Conservation (phyloP, 2,329 filamentous ascomycete species). For the Fusarium secorum region DNA sequence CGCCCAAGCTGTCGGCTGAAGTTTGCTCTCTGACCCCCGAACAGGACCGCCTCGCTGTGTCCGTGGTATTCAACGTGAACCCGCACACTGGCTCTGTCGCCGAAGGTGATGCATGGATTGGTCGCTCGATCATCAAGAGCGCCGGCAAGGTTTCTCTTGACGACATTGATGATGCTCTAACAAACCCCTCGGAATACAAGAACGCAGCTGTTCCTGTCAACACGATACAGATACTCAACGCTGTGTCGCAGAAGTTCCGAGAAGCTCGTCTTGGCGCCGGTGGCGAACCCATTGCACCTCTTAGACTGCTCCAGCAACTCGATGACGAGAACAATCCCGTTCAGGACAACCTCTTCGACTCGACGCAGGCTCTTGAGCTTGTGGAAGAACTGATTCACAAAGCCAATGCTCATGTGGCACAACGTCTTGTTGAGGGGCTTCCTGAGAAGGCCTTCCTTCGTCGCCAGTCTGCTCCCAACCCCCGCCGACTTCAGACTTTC, state of each 20-base stretch:
- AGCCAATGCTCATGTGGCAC: slow-evolving; percentile 87
- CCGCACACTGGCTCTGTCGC: slow-evolving; percentile 78
- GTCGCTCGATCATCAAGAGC: slow-evolving; percentile 93
- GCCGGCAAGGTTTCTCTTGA: slow-evolving; percentile 83
- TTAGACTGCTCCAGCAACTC: slow-evolving; percentile 89
- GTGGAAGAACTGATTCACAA: slow-evolving; percentile 96
- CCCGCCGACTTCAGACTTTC: slow-evolving; percentile 87
- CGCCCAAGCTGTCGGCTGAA: slow-evolving; percentile 83
- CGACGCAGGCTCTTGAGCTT: slow-evolving; percentile 85
- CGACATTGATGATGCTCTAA: slow-evolving; percentile 84
- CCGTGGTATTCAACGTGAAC: slow-evolving; percentile 92
- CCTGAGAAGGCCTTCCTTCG: slow-evolving; percentile 94
- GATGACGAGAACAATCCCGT: slow-evolving; percentile 99
- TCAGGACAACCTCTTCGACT: slow-evolving; percentile 95
- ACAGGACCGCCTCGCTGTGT: slow-evolving; percentile 90
- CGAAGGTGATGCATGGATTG: slow-evolving; percentile 91
- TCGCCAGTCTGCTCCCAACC: slow-evolving; percentile 84
- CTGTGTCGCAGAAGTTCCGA: slow-evolving; percentile 87
- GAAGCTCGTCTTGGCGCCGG: slow-evolving; percentile 85
- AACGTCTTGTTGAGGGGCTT: slow-evolving; percentile 78
- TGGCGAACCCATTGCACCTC: slow-evolving; percentile 79
- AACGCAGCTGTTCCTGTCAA: slow-evolving; percentile 73
- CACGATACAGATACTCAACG: slow-evolving; percentile 82
- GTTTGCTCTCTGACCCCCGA: slow-evolving; percentile 86
- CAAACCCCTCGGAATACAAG: slow-evolving; percentile 66